A percentile compares a stretch with the other conserved stretches of the same genome.
Evolutionary conservation across 2,329 filamentous ascomycete species (phyloP).

Genomic region (Ophiostoma fasciatum): DNA sequence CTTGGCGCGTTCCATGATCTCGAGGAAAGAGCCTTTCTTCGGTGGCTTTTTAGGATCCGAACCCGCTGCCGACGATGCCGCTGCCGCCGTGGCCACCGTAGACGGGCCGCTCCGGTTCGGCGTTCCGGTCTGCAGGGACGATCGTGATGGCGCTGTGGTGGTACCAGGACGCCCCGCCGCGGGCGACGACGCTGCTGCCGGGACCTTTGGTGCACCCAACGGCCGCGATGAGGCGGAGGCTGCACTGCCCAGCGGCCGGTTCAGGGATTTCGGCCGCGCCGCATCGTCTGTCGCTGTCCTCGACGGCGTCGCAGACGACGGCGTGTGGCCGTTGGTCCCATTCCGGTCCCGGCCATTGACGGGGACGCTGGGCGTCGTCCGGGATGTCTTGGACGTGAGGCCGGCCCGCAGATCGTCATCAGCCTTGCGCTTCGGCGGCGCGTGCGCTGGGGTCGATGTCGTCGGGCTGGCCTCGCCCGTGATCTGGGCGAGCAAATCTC

Average conservation of each 20-base stretch:
- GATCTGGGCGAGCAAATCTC: constrained; percentile 46
- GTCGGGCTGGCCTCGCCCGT: constrained; percentile 34
- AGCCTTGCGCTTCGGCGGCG: constrained; percentile 40
- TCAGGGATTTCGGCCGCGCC: too few species aligned
- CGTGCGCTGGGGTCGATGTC: constrained; percentile 20
- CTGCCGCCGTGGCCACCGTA: constrained; percentile 9
- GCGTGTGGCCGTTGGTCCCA: background rate
- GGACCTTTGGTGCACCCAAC: too few species aligned
- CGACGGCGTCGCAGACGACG: background rate
- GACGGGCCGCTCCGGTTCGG: background rate
- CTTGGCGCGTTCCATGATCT: constrained; percentile 59
- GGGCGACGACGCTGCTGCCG: too few species aligned
- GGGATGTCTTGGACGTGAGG: constrained; percentile 28
- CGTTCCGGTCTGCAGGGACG: background rate
- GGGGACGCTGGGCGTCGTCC: too few species aligned
- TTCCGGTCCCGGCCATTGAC: background rate
- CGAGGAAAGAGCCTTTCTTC: constrained; percentile 60
- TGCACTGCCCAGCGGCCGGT: too few species aligned
- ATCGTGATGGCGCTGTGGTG: too few species aligned
- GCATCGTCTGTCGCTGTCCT: too few species aligned
- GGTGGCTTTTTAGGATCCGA: constrained; percentile 28
- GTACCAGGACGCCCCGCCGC: too few species aligned
- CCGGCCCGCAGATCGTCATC: constrained; percentile 29
- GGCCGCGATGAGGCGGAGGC: too few species aligned
- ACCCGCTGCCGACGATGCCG: background rate